Evolutionary conservation across 2,329 filamentous ascomycete species (phyloP).

Genomic region (Cercospora sojina): DNA sequence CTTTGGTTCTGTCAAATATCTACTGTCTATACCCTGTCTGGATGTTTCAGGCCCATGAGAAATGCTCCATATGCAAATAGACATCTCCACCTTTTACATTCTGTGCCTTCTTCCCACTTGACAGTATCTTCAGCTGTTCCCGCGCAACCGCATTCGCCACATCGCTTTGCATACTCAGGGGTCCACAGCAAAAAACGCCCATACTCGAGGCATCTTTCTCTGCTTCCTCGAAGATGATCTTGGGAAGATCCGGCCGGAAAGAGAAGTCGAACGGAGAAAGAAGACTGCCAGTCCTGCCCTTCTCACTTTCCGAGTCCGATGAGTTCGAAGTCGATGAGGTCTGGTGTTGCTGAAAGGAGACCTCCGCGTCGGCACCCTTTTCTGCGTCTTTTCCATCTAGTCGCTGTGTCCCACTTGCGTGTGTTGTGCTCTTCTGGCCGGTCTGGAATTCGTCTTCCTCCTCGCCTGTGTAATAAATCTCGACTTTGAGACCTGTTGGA

Average conservation of each 20-base stretch:
- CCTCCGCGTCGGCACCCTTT: constrained; percentile 9
- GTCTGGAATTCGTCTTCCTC: constrained; percentile 2
- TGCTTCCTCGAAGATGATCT: constrained; percentile 30
- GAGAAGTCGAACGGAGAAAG: constrained; percentile 14
- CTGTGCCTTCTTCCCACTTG: constrained; percentile 25
- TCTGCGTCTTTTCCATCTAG: constrained; percentile 8
- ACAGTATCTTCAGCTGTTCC: constrained; percentile 44
- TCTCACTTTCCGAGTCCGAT: background rate
- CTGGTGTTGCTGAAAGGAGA: background rate
- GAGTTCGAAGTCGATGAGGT: background rate
- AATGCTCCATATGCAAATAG: constrained; percentile 52
- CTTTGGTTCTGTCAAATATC: background rate
- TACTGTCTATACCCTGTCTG: background rate
- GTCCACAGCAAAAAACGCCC: constrained; percentile 47
- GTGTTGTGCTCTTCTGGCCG: background rate
- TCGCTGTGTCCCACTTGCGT: background rate
- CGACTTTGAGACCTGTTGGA: constrained; percentile 21
- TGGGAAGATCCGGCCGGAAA: constrained; percentile 40
- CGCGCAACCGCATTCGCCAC: constrained; percentile 49
- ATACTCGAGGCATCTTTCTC: constrained; percentile 24
- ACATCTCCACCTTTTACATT: constrained; percentile 26
- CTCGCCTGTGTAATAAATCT: constrained; percentile 28
- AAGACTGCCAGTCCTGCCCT: background rate
- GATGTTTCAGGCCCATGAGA: constrained; percentile 41
- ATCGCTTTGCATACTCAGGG: constrained; percentile 50